These are phyloP conservation scores for Microsporum audouinii DNA, from an alignment of 2,329 filamentous ascomycete genomes.

Conservation along the genomic window DNA sequence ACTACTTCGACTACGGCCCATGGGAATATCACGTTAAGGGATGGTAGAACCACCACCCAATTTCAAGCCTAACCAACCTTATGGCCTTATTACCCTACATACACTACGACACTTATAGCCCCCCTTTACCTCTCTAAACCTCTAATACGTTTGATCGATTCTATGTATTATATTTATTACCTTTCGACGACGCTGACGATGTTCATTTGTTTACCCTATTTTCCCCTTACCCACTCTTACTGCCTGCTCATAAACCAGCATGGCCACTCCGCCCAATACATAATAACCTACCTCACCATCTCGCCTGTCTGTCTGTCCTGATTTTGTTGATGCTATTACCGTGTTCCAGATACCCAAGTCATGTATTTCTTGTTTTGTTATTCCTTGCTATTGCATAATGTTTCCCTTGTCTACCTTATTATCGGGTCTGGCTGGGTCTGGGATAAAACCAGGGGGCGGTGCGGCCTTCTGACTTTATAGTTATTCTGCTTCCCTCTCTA, in stretches of 20 bases:
- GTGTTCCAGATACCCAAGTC: constrained; percentile 3
- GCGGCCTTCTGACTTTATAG: not conserved
- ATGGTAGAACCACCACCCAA: constrained; percentile 48
- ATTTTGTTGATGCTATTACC: not conserved
- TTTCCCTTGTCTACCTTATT: not conserved
- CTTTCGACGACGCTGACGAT: constrained; percentile 4
- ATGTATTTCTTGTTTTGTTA: not conserved
- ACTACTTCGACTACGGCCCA: constrained; percentile 74
- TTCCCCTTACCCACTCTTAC: not conserved
- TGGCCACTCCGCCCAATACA: not conserved
- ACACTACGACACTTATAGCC: not conserved
- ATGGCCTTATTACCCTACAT: not conserved
- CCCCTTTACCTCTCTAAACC: not conserved
- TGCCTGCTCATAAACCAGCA: not conserved
- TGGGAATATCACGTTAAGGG: constrained; percentile 75
- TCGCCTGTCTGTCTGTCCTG: not conserved
- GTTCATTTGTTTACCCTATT: not conserved
- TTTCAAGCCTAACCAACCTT: not conserved
- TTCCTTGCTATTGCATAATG: not conserved
- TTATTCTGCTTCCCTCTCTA: not conserved
- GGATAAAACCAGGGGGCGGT: not conserved
- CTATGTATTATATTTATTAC: not conserved
- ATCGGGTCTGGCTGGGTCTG: constrained; percentile 2
- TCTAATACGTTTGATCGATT: not conserved
- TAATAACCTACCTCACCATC: not conserved